These are phyloP conservation scores for Fallopia convolvulus DNA, from an alignment of 148 eudicot species.

Conservation along the genomic window DNA sequence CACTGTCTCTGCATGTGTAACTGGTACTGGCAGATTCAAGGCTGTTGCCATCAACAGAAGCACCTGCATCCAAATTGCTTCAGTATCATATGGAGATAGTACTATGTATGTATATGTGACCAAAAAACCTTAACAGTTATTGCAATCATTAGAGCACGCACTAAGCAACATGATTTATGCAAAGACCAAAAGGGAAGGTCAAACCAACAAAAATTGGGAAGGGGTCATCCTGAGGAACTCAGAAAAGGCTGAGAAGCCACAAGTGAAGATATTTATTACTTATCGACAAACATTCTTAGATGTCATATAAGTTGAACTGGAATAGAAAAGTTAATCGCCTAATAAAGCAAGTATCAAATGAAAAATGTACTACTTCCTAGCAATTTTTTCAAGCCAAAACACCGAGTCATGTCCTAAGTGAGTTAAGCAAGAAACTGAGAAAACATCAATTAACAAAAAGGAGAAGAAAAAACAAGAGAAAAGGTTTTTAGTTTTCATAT, in stretches of 20 bases:
- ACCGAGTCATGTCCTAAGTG: neutral
- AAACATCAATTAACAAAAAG: neutral
- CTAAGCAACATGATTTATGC: neutral
- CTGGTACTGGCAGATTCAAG: conserved; percentile 43
- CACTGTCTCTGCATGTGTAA: conserved; percentile 25
- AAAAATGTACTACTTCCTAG: neutral
- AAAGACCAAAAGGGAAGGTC: neutral
- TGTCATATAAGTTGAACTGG: neutral
- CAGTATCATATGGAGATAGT: neutral
- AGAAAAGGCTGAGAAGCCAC: neutral
- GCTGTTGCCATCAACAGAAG: conserved; percentile 91
- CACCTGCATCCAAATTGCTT: conserved; percentile 40
- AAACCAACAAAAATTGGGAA: neutral
- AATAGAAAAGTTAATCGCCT: neutral
- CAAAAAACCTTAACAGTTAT: neutral
- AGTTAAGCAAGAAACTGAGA: neutral
- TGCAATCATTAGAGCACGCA: neutral
- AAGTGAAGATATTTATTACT: neutral
- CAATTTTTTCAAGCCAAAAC: neutral
- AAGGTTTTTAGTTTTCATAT: neutral
- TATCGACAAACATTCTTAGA: neutral
- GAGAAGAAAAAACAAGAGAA: neutral
- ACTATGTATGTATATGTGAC: neutral
- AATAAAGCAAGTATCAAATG: neutral
- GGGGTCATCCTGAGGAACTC: neutral